Percentiles rank a stretch among this genome's conserved stretches.
These are phyloP conservation scores for Cinchona pubescens DNA, from an alignment of 257 asterid species.

Conservation along the genomic window DNA sequence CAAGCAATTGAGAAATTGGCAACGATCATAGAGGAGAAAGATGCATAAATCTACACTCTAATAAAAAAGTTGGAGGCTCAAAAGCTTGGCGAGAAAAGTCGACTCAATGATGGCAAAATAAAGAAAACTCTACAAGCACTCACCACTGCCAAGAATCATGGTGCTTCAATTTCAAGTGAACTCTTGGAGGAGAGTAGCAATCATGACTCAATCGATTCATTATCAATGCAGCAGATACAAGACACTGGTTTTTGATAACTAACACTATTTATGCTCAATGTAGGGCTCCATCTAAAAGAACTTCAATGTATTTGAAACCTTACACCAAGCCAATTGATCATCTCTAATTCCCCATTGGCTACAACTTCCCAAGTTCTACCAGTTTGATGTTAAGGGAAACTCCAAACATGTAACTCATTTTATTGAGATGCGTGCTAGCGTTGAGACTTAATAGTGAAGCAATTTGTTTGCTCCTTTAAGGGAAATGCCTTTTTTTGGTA, in stretches of 20 bases:
- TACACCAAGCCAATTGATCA: too few relatives aligned
- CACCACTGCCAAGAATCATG: neutral
- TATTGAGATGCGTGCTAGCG: too few relatives aligned
- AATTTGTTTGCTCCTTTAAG: neutral
- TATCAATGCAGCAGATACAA: neutral
- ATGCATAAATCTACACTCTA: neutral
- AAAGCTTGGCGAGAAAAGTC: neutral
- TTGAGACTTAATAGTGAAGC: neutral
- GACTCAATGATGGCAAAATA: neutral
- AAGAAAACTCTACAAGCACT: neutral
- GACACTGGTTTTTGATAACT: neutral
- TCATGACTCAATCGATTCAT: neutral
- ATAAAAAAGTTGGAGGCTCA: too few relatives aligned
- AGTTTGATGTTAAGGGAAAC: too few relatives aligned
- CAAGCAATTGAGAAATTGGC: neutral
- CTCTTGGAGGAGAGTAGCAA: neutral
- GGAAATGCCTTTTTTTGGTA: neutral
- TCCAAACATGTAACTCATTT: too few relatives aligned
- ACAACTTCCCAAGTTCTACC: too few relatives aligned
- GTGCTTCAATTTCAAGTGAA: neutral
- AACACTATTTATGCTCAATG: neutral
- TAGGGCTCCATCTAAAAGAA: neutral
- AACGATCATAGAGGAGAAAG: neutral
- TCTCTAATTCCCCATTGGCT: too few relatives aligned
- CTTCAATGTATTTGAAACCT: too few relatives aligned